Conservation (phyloP, 768 basidiomycete genomes). For the Psilocybe tampanensis region DNA sequence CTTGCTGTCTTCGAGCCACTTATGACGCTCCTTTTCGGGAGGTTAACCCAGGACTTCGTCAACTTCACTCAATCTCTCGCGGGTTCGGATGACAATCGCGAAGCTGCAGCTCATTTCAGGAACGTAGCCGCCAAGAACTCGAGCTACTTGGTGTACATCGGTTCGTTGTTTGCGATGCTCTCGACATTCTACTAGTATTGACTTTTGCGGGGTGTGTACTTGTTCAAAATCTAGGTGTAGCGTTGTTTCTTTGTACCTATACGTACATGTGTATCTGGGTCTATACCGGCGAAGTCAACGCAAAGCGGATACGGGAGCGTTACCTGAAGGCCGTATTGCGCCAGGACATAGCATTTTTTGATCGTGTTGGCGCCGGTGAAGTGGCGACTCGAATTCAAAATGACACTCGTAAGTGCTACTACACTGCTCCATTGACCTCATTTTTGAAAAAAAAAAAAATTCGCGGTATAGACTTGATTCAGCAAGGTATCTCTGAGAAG, state of each 20-base stretch:
- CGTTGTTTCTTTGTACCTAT: slow-evolving; percentile 72
- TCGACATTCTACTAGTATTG: too few relatives aligned
- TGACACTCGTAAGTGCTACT: slow-evolving; percentile 66
- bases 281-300: slow-evolving; percentile 76
- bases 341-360: slow-evolving; percentile 88
- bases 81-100: slow-evolving; percentile 24
- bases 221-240: slow-evolving; percentile 70
- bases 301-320: slow-evolving; percentile 81
- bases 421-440: too few relatives aligned
- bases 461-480: slow-evolving; percentile 71
- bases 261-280: slow-evolving; percentile 68
- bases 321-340: slow-evolving; percentile 80
- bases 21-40: slow-evolving; percentile 84
- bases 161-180: too few relatives aligned
- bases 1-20: slow-evolving; percentile 48
- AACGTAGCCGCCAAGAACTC: slow-evolving; percentile 55
- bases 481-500: slow-evolving; percentile 90
- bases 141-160: slow-evolving; percentile 63
- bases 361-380: slow-evolving; percentile 88
- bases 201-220: too few relatives aligned
- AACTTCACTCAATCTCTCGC: slow-evolving; percentile 38
- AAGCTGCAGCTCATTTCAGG: slow-evolving; percentile 50
- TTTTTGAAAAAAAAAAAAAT: too few relatives aligned
- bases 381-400: slow-evolving; percentile 90
- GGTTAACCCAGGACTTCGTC: slow-evolving; percentile 73